Conservation (phyloP, 192 early-diverging fungal genomes). For the Linnemannia zychae region DNA sequence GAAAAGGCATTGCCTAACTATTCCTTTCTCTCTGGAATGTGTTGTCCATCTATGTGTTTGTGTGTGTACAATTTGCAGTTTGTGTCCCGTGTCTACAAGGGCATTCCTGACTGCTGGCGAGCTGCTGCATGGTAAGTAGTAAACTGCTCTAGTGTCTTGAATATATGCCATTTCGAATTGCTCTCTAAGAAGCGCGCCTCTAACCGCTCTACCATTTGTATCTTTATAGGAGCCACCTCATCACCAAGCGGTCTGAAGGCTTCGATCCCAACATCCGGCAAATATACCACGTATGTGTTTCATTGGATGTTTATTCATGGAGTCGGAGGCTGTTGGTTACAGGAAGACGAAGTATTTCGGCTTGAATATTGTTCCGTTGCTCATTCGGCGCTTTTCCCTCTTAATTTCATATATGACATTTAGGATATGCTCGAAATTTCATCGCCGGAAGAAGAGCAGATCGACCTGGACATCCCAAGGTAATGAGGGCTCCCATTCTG, state of each 20-base stretch:
- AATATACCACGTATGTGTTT: constrained; percentile 37
- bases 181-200: background rate
- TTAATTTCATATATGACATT: background rate
- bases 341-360: background rate
- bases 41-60: background rate
- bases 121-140: constrained; percentile 64
- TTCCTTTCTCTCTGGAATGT: constrained; percentile 15
- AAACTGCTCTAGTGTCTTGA: background rate
- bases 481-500: constrained; percentile 2
- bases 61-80: constrained; percentile 43
- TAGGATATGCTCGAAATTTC: constrained; percentile 53
- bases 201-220: background rate
- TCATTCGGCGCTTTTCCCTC: background rate
- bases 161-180: background rate
- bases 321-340: background rate
- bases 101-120: constrained; percentile 71
- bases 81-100: constrained; percentile 65
- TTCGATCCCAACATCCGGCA: constrained; percentile 48
- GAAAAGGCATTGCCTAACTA: background rate
- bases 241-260: constrained; percentile 31
- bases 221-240: constrained; percentile 27
- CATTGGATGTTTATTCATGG: background rate
- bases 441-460: constrained; percentile 65
- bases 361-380: background rate
- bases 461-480: constrained; percentile 72